Evolutionary conservation across 2,329 filamentous ascomycete genomes (phyloP), one percentile per base, ranked within the genome.

Genomic region (Trichocomaceae sp.): DNA sequence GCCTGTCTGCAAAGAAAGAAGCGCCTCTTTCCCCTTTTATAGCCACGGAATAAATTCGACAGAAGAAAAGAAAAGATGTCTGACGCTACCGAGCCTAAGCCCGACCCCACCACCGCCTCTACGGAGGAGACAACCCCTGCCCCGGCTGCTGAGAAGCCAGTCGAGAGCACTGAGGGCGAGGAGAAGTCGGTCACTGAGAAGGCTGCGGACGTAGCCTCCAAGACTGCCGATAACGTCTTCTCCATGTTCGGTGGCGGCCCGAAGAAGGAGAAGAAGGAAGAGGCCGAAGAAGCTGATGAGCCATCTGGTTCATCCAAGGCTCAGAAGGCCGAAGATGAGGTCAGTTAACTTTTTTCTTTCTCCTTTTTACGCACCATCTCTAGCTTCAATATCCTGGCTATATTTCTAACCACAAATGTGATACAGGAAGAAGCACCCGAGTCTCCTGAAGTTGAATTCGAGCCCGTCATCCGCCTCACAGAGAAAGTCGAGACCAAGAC

Each of bases 231-330:
- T 65, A 81, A 72, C 59, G 88, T 97, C 61, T 97, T 97, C 80
- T 92, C 89, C 74, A 97, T 99, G 93, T 99, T 99, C 70, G 93
- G 93, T 65, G 93, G 93, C 61, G 93, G 93, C 59, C 88, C 88
- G 58, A 95, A 95, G 84, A 97, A 96, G 80, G 89, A 93, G 78
- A 91, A 90, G 82, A 95, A 93, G 81, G 84, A 85, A 59, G 86
- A 88, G 31, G 76, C 87, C 31, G 88, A 88, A 68, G 90, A 88
- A 63, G 86, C 84, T 61, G 86, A 90, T 62, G 91, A 96, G 72
- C 88, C 85, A 71, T 95, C 89, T 62, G 91, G 91, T 66, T 90
- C 88, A 72, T 87, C 88, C 68, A 93, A 93, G 80, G 87, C 86
- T 56, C 84, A 89, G 63, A 84, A 82, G 60, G 80, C 75, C 46